phyloP scores from a whole-genome alignment of 805 yeast genomes.

The Scheffersomyces coipomensis region DNA sequence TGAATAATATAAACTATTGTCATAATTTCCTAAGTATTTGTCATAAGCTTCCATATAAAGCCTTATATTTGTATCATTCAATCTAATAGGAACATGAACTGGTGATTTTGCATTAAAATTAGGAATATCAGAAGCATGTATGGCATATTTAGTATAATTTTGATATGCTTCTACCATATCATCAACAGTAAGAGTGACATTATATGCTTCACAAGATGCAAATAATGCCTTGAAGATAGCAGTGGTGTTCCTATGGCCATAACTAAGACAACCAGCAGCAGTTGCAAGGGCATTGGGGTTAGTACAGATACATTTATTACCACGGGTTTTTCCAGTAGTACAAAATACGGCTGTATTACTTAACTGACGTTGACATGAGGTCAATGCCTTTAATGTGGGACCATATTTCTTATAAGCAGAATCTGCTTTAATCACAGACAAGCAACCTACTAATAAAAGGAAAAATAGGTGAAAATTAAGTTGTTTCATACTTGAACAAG shows the following conservation, averaged over 20 bases:
- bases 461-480: too few relatives aligned
- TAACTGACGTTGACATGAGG: neutral
- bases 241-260: conserved; percentile 9
- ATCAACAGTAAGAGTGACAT: conserved; percentile 19
- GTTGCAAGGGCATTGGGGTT: conserved; percentile 27
- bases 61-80: conserved; percentile 11
- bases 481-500: too few relatives aligned
- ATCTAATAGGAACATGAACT: conserved; percentile 23
- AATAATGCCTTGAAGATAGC: conserved; percentile 7
- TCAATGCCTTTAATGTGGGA: neutral
- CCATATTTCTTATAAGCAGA: neutral
- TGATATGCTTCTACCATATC: conserved; percentile 11
- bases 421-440: neutral
- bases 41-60: conserved; percentile 12
- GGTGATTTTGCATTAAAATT: conserved; percentile 19
- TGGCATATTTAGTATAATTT: conserved; percentile 14
- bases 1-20: conserved; percentile 29
- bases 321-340: neutral
- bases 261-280: conserved; percentile 24
- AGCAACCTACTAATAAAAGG: too few relatives aligned
- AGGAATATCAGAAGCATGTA: conserved; percentile 13
- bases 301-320: conserved; percentile 20
- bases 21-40: conserved; percentile 20
- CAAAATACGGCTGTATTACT: neutral
- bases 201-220: conserved; percentile 19